Conservation (phyloP, 2,329 filamentous ascomycete genomes). For the Fusarium staphyleae region DNA sequence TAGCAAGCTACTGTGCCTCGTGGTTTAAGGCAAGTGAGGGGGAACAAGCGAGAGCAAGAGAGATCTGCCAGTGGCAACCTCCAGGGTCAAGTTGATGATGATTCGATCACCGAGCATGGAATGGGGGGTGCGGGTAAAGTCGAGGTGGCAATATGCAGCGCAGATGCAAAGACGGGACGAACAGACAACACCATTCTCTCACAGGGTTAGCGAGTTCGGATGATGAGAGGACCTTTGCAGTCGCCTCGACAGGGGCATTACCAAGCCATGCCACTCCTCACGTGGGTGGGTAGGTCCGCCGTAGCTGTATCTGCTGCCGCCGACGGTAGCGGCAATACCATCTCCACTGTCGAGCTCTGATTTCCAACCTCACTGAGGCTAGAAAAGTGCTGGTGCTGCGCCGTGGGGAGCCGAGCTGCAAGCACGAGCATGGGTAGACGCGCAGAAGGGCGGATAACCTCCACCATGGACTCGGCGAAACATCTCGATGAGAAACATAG, state of each 20-base stretch:
- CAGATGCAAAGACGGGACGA: constrained; percentile 31
- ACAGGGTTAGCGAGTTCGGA: constrained; percentile 27
- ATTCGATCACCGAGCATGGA: constrained; percentile 10
- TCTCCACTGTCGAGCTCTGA: constrained; percentile 1
- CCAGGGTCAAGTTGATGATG: constrained; percentile 14
- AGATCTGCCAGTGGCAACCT: constrained; percentile 22
- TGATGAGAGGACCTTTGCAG: constrained; percentile 34
- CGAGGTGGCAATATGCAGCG: constrained; percentile 21
- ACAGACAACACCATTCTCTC: constrained; percentile 29
- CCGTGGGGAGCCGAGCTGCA: constrained; percentile 9
- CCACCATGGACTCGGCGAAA: constrained; percentile 17
- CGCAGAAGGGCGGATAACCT: constrained; percentile 4
- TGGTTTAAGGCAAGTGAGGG: constrained; percentile 1
- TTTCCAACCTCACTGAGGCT: constrained; percentile 17
- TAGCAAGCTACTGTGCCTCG: not conserved
- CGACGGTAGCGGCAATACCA: not conserved
- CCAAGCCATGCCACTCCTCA: constrained; percentile 14
- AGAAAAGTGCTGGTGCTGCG: constrained; percentile 26
- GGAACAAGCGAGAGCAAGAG: not conserved
- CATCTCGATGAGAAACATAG: constrained; percentile 8
- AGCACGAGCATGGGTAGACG: constrained; percentile 13
- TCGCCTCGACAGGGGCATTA: constrained; percentile 23
- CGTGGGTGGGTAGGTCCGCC: constrained; percentile 9
- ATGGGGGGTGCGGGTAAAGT: constrained; percentile 22
- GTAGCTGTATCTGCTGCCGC: constrained; percentile 29